Evolutionary conservation across 2,329 filamentous ascomycete species (phyloP), one percentile per base, ranked within the genome.

Genomic region (Aspergillus hortae): DNA sequence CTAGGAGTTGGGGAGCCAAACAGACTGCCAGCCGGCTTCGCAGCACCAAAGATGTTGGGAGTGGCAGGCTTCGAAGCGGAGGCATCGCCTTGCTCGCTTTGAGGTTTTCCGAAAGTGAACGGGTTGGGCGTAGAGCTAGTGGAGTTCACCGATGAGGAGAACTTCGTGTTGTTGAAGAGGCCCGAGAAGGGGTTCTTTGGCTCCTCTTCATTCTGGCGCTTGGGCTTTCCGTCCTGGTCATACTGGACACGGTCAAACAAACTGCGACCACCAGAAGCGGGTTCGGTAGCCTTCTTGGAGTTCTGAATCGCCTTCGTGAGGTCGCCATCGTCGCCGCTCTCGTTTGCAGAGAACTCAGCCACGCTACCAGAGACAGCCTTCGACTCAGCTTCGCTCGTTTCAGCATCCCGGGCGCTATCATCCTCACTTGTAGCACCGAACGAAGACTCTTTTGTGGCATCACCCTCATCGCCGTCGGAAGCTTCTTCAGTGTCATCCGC

Each of bases 191-290:
- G 44, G 17, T 42, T 42, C 32, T 57, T 59, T 21, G 52, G 50
- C 7, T 57, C 58, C 21, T 51, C 57, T 11, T 63, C 56, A 30
- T 46, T 53, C 46, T 60, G 56, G 15, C 63, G 60, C 30, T 63
- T 62, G 1, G 59, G 63, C 14, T 67, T 62, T 11, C 64, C 64
- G 9, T 56, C 61, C 1, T 57, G 40, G 30, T 62, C 58, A 40
- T 61, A 59, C 49, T 67, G 56, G 6, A 72, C 61, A 41, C 67
- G 64, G 46, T 69, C 69, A 47, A 73, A 73, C 38, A 72, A 56
- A 49, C 67, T 71, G 30, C 67, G 65, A 21, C 66, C 58, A 32
- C 62, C 58, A n/a, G 56, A 45, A 38, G 55, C 51, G 25, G 61
- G 54, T 11, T 61, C 61, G 7, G 55, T 35, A 14, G 52, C 49